These are phyloP conservation scores for Rhizophora mangle DNA, from an alignment of 345 rosid species.

Conservation along the genomic window DNA sequence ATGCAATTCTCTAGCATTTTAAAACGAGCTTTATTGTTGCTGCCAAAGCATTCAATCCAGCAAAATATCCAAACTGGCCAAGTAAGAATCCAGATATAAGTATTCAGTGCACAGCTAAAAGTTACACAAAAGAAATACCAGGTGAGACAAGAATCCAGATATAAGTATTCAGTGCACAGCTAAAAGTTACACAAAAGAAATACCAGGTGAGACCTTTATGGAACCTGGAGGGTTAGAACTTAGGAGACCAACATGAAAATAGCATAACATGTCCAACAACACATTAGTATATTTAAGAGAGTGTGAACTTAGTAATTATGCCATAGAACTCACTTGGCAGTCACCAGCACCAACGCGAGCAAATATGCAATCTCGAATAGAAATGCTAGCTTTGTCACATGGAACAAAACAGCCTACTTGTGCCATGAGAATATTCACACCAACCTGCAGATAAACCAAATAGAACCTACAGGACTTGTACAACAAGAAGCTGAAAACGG, in stretches of 20 bases:
- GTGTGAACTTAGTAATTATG: conserved; percentile 9
- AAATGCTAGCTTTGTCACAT: conserved; percentile 82
- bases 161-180: neutral
- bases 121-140: neutral
- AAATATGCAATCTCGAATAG: conserved; percentile 93
- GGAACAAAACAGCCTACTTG: conserved; percentile 98
- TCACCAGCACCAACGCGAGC: conserved; percentile 99
- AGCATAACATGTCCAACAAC: neutral
- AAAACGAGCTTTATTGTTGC: neutral
- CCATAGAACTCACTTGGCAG: conserved; percentile 76
- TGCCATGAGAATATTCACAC: conserved; percentile 92
- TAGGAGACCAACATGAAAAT: conserved; percentile 3
- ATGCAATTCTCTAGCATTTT: neutral
- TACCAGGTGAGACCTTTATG: neutral
- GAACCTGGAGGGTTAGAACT: neutral
- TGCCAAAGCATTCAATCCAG: conserved; percentile 5
- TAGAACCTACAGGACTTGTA: conserved; percentile 3
- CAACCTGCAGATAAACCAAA: conserved; percentile 52
- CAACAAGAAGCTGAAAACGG: neutral
- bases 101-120: neutral
- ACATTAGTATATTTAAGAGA: neutral
- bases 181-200: neutral
- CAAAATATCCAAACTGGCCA: neutral
- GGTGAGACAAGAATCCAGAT: neutral
- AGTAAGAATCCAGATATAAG: neutral